phyloP scores from a whole-genome alignment of 352 stramenopile species.

The Globisporangium carolinianum region DNA sequence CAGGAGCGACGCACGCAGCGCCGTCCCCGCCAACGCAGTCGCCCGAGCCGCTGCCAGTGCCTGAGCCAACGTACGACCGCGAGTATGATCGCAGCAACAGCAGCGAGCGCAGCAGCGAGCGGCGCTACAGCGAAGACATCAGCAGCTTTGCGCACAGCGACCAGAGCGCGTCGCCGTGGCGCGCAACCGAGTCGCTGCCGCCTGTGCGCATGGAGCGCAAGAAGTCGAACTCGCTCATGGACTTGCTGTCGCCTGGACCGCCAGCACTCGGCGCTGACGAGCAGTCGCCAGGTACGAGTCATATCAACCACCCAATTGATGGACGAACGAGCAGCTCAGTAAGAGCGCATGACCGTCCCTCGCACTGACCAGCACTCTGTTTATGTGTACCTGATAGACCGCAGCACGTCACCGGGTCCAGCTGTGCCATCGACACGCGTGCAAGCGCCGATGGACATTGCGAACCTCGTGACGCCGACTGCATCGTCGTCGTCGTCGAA shows the following conservation, averaged over 20 bases:
- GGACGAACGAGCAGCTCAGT: no score
- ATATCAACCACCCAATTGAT: no score
- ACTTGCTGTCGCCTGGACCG: conserved; percentile 58
- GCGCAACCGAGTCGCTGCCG: conserved; percentile 4
- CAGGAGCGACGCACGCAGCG: not conserved
- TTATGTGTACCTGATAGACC: not conserved
- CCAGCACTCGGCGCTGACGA: conserved; percentile 29
- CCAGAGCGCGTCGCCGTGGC: conserved; percentile 7
- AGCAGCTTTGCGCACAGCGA: conserved; percentile 4
- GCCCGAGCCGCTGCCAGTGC: conserved; percentile 32
- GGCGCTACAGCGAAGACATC: conserved; percentile 10
- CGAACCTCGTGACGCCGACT: conserved; percentile 39
- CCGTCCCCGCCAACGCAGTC: conserved; percentile 7
- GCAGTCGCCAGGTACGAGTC: conserved; percentile 20
- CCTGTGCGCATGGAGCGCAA: conserved; percentile 31
- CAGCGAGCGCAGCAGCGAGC: not conserved
- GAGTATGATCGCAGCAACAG: conserved; percentile 2
- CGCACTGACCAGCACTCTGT: no score
- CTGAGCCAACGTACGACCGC: conserved; percentile 36
- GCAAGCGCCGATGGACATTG: conserved; percentile 42
- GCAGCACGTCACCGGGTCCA: conserved; percentile 14
- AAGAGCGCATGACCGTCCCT: no score
- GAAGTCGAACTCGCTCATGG: conserved; percentile 74
- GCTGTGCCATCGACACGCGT: conserved; percentile 1
- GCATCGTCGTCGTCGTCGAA: conserved; percentile 8